A percentile compares a stretch with the other conserved stretches of the same genome.
Conservation (phyloP, 176 grass and related monocot species). For the Bonia amplexicaulis region DNA sequence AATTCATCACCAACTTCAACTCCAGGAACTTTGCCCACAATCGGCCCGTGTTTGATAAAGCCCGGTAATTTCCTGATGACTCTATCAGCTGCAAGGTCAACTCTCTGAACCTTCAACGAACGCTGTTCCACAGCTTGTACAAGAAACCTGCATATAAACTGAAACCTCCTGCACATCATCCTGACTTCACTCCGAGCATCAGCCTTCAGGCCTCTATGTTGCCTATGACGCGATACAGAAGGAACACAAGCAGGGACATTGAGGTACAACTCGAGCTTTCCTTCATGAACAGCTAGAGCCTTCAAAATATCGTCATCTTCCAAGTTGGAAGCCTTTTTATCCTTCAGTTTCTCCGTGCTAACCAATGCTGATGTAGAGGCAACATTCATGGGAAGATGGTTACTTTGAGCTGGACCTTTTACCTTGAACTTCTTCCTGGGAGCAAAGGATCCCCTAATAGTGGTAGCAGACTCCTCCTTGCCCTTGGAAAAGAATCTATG, state of each 20-base stretch:
- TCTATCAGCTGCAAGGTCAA: conserved; percentile 49
- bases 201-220: conserved; percentile 2
- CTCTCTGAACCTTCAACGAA: conserved; percentile 21
- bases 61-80: conserved; percentile 30
- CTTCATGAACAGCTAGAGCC: conserved; percentile 20
- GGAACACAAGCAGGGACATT: conserved; percentile 10
- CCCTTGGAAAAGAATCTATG: neutral
- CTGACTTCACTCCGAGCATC: conserved; percentile 41
- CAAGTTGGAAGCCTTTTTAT: conserved; percentile 14
- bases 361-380: neutral
- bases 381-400: neutral
- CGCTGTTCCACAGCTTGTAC: conserved; percentile 35
- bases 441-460: neutral
- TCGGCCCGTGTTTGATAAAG: conserved; percentile 35
- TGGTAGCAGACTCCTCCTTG: neutral
- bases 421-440: conserved; percentile 28
- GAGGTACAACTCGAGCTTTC: conserved; percentile 23
- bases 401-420: neutral
- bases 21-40: conserved; percentile 57
- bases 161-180: conserved; percentile 44
- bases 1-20: conserved; percentile 89
- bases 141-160: conserved; percentile 45
- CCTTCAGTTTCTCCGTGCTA: conserved; percentile 20
- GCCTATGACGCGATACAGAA: neutral
- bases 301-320: conserved; percentile 28